Base-by-base conservation (phyloP, 2,329 filamentous ascomycete species). In the Colletotrichum karsti region DNA sequence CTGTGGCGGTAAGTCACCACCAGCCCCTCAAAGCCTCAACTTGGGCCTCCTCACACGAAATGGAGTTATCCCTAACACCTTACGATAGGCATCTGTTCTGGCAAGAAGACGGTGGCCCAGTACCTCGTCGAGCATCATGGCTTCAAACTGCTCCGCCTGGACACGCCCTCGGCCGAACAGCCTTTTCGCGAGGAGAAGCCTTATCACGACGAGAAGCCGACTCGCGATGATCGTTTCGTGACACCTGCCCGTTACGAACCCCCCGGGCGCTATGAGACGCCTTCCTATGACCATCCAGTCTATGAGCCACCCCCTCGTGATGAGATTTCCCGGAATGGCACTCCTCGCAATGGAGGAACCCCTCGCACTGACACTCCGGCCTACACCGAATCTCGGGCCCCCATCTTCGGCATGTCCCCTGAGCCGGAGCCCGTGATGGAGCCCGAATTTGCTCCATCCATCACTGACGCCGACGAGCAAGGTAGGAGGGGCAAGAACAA, bases 21-120 rank as follows among this genome's bases (percentile, higher is more conserved):
- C 30, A 26, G 46, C 4, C 26, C n/a, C 4, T 51, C 26, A 30
- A 33, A 4, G 55, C 30, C 18, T 35, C 30, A n/a, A 53, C 30
- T 22, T 7, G 5, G 13, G 10, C 9, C 4, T 37, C 12, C 26
- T 58, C 75, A 41, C 15, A 66, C 3, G 33, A 18, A 24, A 26
- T 18, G 33, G 3, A 35, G 6, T 35, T 13, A 35, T 1, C 9
- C 33, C 60, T 56, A 4, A 64, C 51, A 70, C 66, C 18, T 51
- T 12, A 33, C 30, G 42, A 42, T 75, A 96, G 95, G 93, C 75
- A 95, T 98, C 74, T 98, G 95, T 83, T 91, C 95, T 54, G 96
- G 96, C 75, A 98, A 98, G 83, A 91, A 90, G 77, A 93, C 94
- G 9, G 93, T 98, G 71, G 94, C 94, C 65, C 89, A 93, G 61